These are phyloP conservation scores for Mortierella claussenii DNA, from an alignment of 192 early-diverging fungal species.

Conservation along the genomic window DNA sequence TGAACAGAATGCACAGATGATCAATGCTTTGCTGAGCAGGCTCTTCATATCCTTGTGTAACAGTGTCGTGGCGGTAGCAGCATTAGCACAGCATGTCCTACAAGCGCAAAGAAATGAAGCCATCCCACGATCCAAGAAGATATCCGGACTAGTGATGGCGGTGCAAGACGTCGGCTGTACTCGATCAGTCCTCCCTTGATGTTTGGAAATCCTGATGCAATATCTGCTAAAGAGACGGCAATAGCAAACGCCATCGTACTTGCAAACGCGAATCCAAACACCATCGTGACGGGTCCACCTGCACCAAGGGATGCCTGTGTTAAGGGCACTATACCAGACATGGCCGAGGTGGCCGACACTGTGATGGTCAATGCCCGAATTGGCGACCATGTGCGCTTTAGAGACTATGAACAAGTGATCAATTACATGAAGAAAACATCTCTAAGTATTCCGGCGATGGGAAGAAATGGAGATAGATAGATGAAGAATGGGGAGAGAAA, in stretches of 20 bases:
- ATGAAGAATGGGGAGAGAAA: no score
- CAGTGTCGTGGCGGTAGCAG: no score
- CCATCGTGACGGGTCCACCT: constrained; percentile 28
- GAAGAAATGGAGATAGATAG: no score
- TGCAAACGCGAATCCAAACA: constrained; percentile 29
- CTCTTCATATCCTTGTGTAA: no score
- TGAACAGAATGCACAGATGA: background rate
- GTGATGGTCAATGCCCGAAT: constrained; percentile 16
- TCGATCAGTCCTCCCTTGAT: constrained; percentile 41
- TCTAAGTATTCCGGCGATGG: no score
- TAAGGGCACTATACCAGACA: constrained; percentile 29
- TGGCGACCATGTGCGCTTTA: constrained; percentile 10
- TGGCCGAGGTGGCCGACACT: constrained; percentile 17
- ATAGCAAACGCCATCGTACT: constrained; percentile 16
- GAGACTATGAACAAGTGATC: background rate
- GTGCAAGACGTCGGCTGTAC: constrained; percentile 37
- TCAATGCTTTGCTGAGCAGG: background rate
- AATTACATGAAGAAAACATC: no score
- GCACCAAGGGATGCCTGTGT: constrained; percentile 14
- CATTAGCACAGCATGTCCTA: no score
- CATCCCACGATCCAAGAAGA: constrained; percentile 43
- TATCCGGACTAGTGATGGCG: constrained; percentile 8
- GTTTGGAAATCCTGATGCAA: constrained; percentile 34
- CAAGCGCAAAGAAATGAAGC: constrained; percentile 40
- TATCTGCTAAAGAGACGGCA: constrained; percentile 32